Conservation (phyloP, 1,284 basidiomycete genomes). For the Inonotus hispidus region DNA sequence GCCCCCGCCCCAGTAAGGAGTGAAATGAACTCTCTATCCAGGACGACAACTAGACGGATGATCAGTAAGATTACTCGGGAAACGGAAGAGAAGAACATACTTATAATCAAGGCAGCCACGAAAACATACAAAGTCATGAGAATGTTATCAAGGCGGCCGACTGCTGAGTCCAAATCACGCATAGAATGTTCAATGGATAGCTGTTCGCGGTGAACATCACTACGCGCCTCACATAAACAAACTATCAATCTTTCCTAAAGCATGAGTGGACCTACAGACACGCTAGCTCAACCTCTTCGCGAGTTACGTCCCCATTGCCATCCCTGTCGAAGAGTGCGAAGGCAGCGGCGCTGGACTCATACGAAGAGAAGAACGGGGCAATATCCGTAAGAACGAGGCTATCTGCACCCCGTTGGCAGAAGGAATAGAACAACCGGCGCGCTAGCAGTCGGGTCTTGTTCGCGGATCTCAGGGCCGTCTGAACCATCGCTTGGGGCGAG, state of each 20-base stretch:
- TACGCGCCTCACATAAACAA: constrained; percentile 22
- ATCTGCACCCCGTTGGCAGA: constrained; percentile 58
- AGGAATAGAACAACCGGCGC: constrained; percentile 84
- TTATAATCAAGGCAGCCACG: constrained; percentile 69
- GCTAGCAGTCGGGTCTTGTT: constrained; percentile 85
- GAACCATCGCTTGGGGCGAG: constrained; percentile 79
- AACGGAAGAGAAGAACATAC: constrained; percentile 43
- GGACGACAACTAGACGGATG: constrained; percentile 16
- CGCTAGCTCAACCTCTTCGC: constrained; percentile 75
- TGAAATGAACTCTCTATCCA: constrained; percentile 68
- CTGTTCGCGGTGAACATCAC: constrained; percentile 82
- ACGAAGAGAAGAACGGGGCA: constrained; percentile 61
- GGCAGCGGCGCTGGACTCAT: constrained; percentile 58
- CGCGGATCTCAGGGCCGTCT: constrained; percentile 70
- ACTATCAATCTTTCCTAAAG: not conserved
- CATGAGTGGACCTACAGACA: constrained; percentile 45
- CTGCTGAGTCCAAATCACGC: constrained; percentile 88
- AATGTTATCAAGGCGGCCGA: constrained; percentile 74
- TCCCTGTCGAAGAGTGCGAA: constrained; percentile 85
- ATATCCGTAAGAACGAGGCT: constrained; percentile 69
- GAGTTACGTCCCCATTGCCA: constrained; percentile 69
- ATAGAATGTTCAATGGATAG: constrained; percentile 83
- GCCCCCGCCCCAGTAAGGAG: constrained; percentile 80
- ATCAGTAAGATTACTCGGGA: constrained; percentile 9
- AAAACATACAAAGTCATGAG: constrained; percentile 63